phyloP scores from a whole-genome alignment of 83 land plant genomes.

The Diphasiastrum complanatum region DNA sequence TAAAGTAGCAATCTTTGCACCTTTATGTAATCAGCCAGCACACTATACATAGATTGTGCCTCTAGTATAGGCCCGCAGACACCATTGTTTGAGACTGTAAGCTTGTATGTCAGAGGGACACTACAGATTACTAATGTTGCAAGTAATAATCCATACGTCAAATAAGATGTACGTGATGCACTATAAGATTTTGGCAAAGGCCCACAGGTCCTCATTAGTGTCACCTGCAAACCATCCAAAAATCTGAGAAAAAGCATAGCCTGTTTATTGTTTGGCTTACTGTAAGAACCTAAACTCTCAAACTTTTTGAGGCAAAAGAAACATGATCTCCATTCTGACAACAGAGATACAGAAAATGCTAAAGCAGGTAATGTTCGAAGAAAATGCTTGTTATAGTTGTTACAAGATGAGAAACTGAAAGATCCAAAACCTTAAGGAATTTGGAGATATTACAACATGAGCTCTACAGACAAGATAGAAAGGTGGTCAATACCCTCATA shows the following conservation, averaged over 20 bases:
- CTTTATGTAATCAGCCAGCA: slow-evolving; percentile 25
- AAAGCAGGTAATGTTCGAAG: too few species aligned
- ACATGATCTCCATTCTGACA: too few species aligned
- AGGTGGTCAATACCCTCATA: slow-evolving; percentile 19
- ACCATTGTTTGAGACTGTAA: slow-evolving; percentile 13
- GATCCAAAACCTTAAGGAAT: not conserved
- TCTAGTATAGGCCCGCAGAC: slow-evolving; percentile 33
- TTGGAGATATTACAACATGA: too few species aligned
- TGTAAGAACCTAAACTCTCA: too few species aligned
- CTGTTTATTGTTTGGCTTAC: too few species aligned
- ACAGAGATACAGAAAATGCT: not conserved
- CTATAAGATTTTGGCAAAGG: slow-evolving; percentile 34
- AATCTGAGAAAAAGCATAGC: not conserved
- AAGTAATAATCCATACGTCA: slow-evolving; percentile 32
- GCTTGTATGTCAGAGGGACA: slow-evolving; percentile 14
- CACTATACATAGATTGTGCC: slow-evolving; percentile 22
- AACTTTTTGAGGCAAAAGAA: too few species aligned
- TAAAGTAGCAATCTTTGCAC: too few species aligned
- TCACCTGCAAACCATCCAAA: slow-evolving; percentile 16
- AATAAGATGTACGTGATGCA: slow-evolving; percentile 37
- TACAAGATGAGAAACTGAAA: not conserved
- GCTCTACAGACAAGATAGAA: too few species aligned
- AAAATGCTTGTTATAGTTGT: too few species aligned
- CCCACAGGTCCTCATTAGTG: slow-evolving; percentile 17
- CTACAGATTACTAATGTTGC: slow-evolving; percentile 22